Conservation (phyloP, 2,329 filamentous ascomycete species). For the Trichoderma breve region DNA sequence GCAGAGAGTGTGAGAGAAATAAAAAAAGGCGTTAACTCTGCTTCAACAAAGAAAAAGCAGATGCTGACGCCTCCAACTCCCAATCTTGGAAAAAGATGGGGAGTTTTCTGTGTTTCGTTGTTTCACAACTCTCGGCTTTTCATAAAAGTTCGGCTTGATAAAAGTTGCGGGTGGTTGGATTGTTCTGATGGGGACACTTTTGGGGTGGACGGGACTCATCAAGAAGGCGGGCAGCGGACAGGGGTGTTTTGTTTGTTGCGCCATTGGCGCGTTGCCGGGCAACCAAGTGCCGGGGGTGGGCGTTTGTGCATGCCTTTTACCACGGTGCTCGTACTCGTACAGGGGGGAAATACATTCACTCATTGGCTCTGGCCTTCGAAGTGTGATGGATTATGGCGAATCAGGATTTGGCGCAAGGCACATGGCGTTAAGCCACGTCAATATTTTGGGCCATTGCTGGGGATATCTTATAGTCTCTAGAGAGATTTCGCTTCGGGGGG, state of each 20-base stretch:
- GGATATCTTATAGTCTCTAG: not conserved
- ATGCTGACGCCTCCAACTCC: not conserved
- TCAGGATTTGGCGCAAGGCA: constrained; percentile 10
- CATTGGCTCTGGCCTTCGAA: not conserved
- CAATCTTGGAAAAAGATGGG: constrained; percentile 1
- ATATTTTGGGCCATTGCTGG: not conserved
- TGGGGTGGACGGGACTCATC: constrained; percentile 18
- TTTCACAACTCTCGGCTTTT: constrained; percentile 8
- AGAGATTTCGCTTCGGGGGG: not conserved
- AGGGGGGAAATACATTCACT: not conserved
- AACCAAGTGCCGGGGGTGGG: not conserved
- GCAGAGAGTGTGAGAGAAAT: not conserved
- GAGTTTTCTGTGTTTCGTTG: not conserved
- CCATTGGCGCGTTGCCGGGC: constrained; percentile 17
- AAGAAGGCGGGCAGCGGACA: constrained; percentile 14
- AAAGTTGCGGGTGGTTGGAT: constrained; percentile 12
- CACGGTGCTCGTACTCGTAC: not conserved
- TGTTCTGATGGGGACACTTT: constrained; percentile 7
- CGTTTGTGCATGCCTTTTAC: not conserved
- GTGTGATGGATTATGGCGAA: constrained; percentile 1
- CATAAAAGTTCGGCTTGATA: constrained; percentile 1
- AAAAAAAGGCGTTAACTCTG: not conserved
- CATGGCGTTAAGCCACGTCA: constrained; percentile 16
- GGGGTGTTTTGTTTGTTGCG: constrained; percentile 21
- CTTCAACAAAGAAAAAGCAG: not conserved